Evolutionary conservation across 2,329 filamentous ascomycete genomes (phyloP), one percentile per base, ranked within the genome.

Genomic region (Pestalotiopsis sp.): DNA sequence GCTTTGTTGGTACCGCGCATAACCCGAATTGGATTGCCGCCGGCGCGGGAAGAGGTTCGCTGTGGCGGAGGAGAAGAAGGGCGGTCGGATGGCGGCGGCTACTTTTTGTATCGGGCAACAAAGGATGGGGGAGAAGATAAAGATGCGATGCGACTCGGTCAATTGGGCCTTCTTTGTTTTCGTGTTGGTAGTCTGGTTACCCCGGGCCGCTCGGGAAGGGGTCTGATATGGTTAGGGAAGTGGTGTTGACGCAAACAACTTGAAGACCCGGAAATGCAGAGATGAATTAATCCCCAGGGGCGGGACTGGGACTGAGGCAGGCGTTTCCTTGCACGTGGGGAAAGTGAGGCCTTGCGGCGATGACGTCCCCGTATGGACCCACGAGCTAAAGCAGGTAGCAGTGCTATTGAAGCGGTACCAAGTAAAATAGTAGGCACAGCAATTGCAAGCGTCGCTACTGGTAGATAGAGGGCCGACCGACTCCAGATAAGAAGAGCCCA

Each of bases 331-430:
- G 59, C 59, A 20, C 59, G 59, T 62, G 59, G 59, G 59, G 27
- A 62, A 62, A 62, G 59, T 62, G 59, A 62, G 59, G 59, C 59
- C 59, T 52, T 62, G 59, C 59, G 27, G 36, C 25, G 31, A 62
- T 62, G 59, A 62, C 59, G 59, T 62, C 59, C 59, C 25, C 27
- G 31, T 62, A 62, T 62, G 59, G 59, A 31, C 59, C 25, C 59
- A 39, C 25, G 59, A 36, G 59, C 31, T 52, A 52, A 52, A n/a
- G 45, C 45, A n/a, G 9, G 17, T 52, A 9, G 17, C 17, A n/a
- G 9, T n/a, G 17, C 41, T 49, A n/a, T 49, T 14, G 14, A 14
- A 23, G 23, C 23, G 23, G 23, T 23, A 23, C 23, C 23, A 23
- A 23, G 23, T 23, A 23, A 41, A 14, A 14, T 41, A 14, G 39